Percentiles rank a stretch among this genome's conserved stretches.
Evolutionary conservation across 495 filamentous ascomycete species (phyloP).

Genomic region (Podospora pseudoanserina): DNA sequence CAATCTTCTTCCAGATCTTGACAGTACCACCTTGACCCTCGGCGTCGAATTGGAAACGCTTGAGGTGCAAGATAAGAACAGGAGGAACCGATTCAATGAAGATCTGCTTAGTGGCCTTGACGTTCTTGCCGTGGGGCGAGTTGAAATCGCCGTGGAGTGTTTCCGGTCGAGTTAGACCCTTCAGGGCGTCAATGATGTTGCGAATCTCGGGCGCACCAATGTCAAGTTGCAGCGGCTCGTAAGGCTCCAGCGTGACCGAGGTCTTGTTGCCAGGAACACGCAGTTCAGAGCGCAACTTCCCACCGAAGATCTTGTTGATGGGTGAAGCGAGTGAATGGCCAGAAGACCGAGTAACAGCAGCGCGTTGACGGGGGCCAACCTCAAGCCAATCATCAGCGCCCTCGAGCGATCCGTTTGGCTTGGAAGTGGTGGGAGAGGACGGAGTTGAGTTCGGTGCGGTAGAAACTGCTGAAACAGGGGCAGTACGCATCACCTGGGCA

Average conservation of each 20-base stretch:
- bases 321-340: slow-evolving; percentile 71
- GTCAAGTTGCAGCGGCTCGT: slow-evolving; percentile 91
- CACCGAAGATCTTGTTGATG: slow-evolving; percentile 91
- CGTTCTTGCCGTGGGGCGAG: slow-evolving; percentile 70
- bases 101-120: slow-evolving; percentile 83
- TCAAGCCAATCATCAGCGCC: slow-evolving; percentile 74
- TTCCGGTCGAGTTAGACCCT: slow-evolving; percentile 76
- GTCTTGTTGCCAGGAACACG: slow-evolving; percentile 81
- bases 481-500: slow-evolving; percentile 63
- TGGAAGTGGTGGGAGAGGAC: slow-evolving; percentile 37
- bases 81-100: slow-evolving; percentile 92
- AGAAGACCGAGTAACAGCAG: slow-evolving; percentile 82
- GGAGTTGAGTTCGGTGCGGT: slow-evolving; percentile 39
- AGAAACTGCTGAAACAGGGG: slow-evolving; percentile 38
- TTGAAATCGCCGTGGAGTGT: slow-evolving; percentile 84
- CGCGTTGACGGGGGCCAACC: slow-evolving; percentile 86
- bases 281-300: slow-evolving; percentile 84
- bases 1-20: slow-evolving; percentile 98
- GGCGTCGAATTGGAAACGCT: slow-evolving; percentile 94
- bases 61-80: slow-evolving; percentile 90
- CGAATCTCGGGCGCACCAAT: slow-evolving; percentile 80
- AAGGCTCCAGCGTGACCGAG: slow-evolving; percentile 88
- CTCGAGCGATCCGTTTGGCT: slow-evolving; percentile 38
- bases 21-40: slow-evolving; percentile 80
- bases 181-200: slow-evolving; percentile 89